Conservation (phyloP, 1,139 yeast genomes). For the Magnusiomyces tetraspermus region DNA sequence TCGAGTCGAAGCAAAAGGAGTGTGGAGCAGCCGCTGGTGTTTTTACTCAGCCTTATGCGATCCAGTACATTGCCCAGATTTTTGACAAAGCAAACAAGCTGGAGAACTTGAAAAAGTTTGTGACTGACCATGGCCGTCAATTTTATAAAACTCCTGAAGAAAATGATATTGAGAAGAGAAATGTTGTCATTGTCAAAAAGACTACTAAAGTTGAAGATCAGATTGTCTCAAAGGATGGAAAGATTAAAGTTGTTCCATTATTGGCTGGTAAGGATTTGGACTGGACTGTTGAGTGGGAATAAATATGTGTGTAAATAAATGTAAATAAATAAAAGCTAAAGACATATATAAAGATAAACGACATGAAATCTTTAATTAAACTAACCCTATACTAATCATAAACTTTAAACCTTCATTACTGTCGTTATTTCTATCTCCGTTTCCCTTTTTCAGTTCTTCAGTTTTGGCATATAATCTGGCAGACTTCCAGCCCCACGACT, state of each 20-base stretch:
- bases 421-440: neutral
- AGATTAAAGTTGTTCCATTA: conserved; percentile 68
- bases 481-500: conserved; percentile 51
- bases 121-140: conserved; percentile 56
- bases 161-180: conserved; percentile 22
- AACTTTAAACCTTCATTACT: conserved; percentile 37
- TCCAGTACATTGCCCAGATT: conserved; percentile 77
- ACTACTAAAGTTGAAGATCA: conserved; percentile 50
- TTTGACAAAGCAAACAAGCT: conserved; percentile 61
- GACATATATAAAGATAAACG: neutral
- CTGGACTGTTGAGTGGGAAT: conserved; percentile 71
- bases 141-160: conserved; percentile 48
- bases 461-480: conserved; percentile 41
- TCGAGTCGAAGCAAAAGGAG: conserved; percentile 64
- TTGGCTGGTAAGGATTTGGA: conserved; percentile 65
- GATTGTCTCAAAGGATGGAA: conserved; percentile 36
- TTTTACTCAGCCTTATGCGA: conserved; percentile 75
- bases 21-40: conserved; percentile 95
- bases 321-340: neutral
- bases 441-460: conserved; percentile 26
- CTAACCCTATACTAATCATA: conserved; percentile 42
- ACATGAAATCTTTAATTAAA: conserved; percentile 18
- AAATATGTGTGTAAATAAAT: neutral
- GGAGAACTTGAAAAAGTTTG: conserved; percentile 62
- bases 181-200: conserved; percentile 34